Evolutionary conservation across 2,329 filamentous ascomycete species (phyloP).

Genomic region (Didymella pinodella): DNA sequence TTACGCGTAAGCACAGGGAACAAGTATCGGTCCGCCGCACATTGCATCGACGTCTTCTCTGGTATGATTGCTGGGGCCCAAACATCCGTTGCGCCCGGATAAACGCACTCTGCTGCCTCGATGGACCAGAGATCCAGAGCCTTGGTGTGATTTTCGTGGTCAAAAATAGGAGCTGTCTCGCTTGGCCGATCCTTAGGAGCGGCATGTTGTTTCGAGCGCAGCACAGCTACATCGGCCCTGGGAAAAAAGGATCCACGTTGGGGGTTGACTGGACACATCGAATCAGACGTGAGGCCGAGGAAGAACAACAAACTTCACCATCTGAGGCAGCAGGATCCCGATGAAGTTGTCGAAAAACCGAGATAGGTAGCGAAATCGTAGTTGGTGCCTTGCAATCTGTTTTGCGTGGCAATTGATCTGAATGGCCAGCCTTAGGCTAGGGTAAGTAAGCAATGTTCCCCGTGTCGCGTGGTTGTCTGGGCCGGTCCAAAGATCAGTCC

Average conservation of each 20-base stretch:
- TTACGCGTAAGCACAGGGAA: conserved; percentile 48
- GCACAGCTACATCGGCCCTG: conserved; percentile 37
- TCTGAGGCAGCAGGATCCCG: conserved; percentile 8
- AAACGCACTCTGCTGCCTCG: conserved; percentile 26
- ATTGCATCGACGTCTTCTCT: conserved; percentile 24
- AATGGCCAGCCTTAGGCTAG: conserved; percentile 5
- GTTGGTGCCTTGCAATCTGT: background rate
- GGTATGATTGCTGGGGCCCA: conserved; percentile 32
- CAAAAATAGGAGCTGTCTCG: conserved; percentile 33
- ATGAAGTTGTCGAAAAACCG: background rate
- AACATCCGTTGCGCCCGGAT: conserved; percentile 26
- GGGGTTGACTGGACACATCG: conserved; percentile 23
- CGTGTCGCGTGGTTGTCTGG: conserved; percentile 20
- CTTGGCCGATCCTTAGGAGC: conserved; percentile 34
- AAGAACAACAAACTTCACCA: conserved; percentile 7
- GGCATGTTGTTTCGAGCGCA: conserved; percentile 29
- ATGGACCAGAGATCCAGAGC: conserved; percentile 30
- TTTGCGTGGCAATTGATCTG: conserved; percentile 1
- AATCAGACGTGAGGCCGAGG: conserved; percentile 5
- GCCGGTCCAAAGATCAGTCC: conserved; percentile 9
- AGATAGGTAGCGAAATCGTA: background rate
- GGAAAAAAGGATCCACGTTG: conserved; percentile 37
- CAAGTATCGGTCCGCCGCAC: conserved; percentile 41
- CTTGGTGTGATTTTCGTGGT: conserved; percentile 30
- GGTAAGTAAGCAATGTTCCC: conserved; percentile 8